phyloP scores from a whole-genome alignment of 2,329 filamentous ascomycete genomes.

The Macrophomina tecta region DNA sequence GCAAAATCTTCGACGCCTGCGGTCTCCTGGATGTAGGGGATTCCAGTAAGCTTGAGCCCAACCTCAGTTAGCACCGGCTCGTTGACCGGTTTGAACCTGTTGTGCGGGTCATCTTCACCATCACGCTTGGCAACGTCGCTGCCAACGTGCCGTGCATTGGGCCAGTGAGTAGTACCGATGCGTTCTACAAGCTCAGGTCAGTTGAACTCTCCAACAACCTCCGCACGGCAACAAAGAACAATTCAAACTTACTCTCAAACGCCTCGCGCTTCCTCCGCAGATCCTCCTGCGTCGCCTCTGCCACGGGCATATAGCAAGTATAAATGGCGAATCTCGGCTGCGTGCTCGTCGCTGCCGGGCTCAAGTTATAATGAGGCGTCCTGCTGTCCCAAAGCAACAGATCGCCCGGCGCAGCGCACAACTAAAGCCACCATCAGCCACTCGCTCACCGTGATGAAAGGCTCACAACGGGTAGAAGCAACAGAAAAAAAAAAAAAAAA shows the following conservation, averaged over 20 bases:
- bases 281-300: constrained; percentile 43
- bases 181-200: constrained; percentile 34
- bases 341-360: constrained; percentile 39
- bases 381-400: constrained; percentile 55
- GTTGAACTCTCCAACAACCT: background rate
- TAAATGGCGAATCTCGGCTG: constrained; percentile 42
- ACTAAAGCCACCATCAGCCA: constrained; percentile 13
- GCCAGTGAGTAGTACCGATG: constrained; percentile 44
- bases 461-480: background rate
- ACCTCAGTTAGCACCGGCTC: constrained; percentile 50
- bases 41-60: constrained; percentile 55
- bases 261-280: constrained; percentile 42
- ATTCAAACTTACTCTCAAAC: constrained; percentile 3
- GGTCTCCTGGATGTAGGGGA: constrained; percentile 50
- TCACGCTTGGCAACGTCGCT: constrained; percentile 41
- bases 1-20: constrained; percentile 53
- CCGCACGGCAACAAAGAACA: background rate
- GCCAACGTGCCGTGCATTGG: constrained; percentile 43
- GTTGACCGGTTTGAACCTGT: constrained; percentile 47
- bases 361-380: constrained; percentile 50
- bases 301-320: constrained; percentile 46
- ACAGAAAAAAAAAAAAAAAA: background rate
- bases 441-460: background rate
- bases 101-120: constrained; percentile 41
- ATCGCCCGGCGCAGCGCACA: constrained; percentile 51